Evolutionary conservation across 495 filamentous ascomycete genomes (phyloP).

Genomic region (Penicillium turbatum): DNA sequence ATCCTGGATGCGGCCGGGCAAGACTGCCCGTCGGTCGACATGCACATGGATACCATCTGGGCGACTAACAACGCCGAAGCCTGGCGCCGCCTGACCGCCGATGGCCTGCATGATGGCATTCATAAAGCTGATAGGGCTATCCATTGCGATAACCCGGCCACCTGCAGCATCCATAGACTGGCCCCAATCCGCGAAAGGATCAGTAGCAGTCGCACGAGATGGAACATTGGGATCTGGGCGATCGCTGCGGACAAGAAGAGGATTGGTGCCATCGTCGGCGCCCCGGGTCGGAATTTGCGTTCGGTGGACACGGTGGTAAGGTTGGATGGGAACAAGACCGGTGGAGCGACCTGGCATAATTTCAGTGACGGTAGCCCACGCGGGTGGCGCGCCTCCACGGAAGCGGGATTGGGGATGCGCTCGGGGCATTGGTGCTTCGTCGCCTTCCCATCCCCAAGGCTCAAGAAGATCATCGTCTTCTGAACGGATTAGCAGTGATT

Average conservation of each 20-base stretch:
- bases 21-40: slow-evolving; percentile 44
- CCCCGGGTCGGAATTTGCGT: slow-evolving; percentile 45
- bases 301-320: slow-evolving; percentile 51
- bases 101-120: slow-evolving; percentile 58
- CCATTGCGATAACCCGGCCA: slow-evolving; percentile 47
- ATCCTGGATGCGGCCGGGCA: slow-evolving; percentile 54
- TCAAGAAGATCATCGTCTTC: slow-evolving; percentile 51
- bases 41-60: slow-evolving; percentile 57
- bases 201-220: slow-evolving; percentile 28
- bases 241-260: slow-evolving; percentile 55
- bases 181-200: slow-evolving; percentile 51
- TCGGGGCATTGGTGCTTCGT: slow-evolving; percentile 42
- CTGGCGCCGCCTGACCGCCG: slow-evolving; percentile 44
- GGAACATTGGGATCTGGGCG: slow-evolving; percentile 31
- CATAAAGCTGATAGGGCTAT: slow-evolving; percentile 60
- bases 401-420: slow-evolving; percentile 47
- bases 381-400: slow-evolving; percentile 32
- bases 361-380: slow-evolving; percentile 43
- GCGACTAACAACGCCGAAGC: slow-evolving; percentile 53
- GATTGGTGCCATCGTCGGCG: slow-evolving; percentile 77
- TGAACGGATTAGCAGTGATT: slow-evolving; percentile 9
- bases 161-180: slow-evolving; percentile 50
- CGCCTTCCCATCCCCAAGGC: slow-evolving; percentile 55
- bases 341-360: slow-evolving; percentile 41
- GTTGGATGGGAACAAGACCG: slow-evolving; percentile 44